Evolutionary conservation across 225 moss, liverwort and hornwort species (phyloP), one percentile per base, ranked within the genome.

Genomic region (Marchantia polymorpha): DNA sequence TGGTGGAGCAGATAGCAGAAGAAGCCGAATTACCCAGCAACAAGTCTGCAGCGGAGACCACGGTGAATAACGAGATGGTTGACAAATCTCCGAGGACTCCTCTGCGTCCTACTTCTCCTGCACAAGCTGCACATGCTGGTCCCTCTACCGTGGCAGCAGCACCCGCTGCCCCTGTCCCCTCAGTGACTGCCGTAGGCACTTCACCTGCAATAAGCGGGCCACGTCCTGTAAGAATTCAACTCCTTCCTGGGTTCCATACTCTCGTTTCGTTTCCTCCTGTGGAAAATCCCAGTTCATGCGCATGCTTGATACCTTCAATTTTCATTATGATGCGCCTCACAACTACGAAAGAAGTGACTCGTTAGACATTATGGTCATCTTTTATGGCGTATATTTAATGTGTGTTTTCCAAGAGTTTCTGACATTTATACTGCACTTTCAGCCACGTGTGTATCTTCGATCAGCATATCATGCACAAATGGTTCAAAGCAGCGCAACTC

Each of bases 391-490:
- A n/a, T n/a, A n/a, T n/a, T n/a, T n/a, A n/a, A n/a, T n/a, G n/a
- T n/a, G n/a, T n/a, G n/a, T n/a, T n/a, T n/a, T n/a, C n/a, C n/a
- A n/a, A n/a, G n/a, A n/a, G 39, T 39, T 5, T 39, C 39, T 39
- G 39, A 39, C 39, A 39, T 39, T 39, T 39, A 39, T 2, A 39
- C 5, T 39, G 2, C 39, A 39, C 5, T 86, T 76, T 77, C 92
- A 94, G 94, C 99, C 95, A 11, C 91, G 95, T 59, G 90, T 99
- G 31, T 92, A 88, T 81, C 91, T 92, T 81, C 88, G 99, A 82
- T 92, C 90, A 79, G 83, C 86, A 50, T 88, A 89, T 88, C 87
- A 92, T 72, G 69, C 78, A 79, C 93, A 95, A 86, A 88, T 88
- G 90, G 90, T 94, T 49, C 99, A 99, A 84, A 85, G 91, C 27